Evolutionary conservation across 768 basidiomycete species (phyloP), one percentile per base, ranked within the genome.

Genomic region (Amanita molliuscula): DNA sequence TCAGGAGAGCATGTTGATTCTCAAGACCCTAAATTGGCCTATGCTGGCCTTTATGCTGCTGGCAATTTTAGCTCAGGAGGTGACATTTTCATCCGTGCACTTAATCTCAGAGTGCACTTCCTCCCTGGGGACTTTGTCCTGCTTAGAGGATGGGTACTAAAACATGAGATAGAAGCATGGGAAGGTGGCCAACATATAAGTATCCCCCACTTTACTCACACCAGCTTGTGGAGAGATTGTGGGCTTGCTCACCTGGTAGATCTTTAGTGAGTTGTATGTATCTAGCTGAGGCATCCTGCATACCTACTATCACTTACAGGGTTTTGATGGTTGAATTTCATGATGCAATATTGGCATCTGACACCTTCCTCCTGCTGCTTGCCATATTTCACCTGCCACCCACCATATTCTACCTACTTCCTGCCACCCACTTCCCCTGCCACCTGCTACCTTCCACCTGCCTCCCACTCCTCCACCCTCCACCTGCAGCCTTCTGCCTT

Each of bases 121-220:
- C 42, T 31, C 2, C 42, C 56, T 9, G 54, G 59, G 9, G 50
- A 50, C 13, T 36, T 55, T 7, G 47, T 60, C n/a, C 34, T 50
- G 26, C 10, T 58, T 25, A 47, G 53, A 2, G 59, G 58, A 4
- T 34, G 44, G 5, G 48, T 60, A 1, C 34, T 60, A 4, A 48
- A 35, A 0, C 57, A 60, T 42, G 52, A 56, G 41, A 55, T 60
- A 10, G 50, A 55, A 33, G 55, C 49, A 4, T 60, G 58, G 54
- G 44, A 44, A 9, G 54, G 41, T 13, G 55, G 55, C 2, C 57
- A 56, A 23, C 40, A 52, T 4, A 54, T 60, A 21, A 43, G 38
- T 7, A 54, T 58, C 7, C 54, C 53, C 1, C 54, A 57, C 44
- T 60, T 60, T 31, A 60, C 57, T 3, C 59, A 58, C 44, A 29